Evolutionary conservation across 345 rosid species (phyloP).

Genomic region (Iberis pinnata): DNA sequence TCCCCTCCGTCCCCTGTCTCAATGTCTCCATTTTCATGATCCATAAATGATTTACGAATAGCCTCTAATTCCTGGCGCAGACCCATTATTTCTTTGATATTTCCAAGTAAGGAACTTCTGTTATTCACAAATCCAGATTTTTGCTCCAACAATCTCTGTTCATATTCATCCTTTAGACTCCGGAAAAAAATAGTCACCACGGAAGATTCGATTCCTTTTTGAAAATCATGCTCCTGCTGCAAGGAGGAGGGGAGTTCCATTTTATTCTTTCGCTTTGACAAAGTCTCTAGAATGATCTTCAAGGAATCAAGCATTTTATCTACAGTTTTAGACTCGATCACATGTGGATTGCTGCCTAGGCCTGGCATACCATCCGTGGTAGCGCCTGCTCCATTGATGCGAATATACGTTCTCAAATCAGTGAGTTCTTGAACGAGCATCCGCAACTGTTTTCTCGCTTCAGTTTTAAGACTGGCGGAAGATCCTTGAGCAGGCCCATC

Average conservation of each 20-base stretch:
- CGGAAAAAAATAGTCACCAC: constrained; percentile 41
- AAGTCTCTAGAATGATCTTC: constrained; percentile 33
- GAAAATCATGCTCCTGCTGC: constrained; percentile 51
- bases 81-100: constrained; percentile 49
- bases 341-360: constrained; percentile 39
- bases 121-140: constrained; percentile 30
- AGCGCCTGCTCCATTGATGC: constrained; percentile 30
- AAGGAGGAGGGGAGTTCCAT: constrained; percentile 34
- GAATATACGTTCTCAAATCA: constrained; percentile 33
- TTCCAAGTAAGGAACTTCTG: constrained; percentile 37
- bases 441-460: constrained; percentile 42
- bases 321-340: constrained; percentile 33
- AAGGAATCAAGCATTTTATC: constrained; percentile 39
- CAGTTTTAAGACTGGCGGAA: constrained; percentile 31
- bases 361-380: constrained; percentile 36
- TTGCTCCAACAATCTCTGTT: constrained; percentile 40
- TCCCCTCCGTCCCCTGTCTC: constrained; percentile 43
- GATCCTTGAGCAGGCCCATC: constrained; percentile 30
- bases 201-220: constrained; percentile 40
- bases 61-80: constrained; percentile 65
- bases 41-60: constrained; percentile 43
- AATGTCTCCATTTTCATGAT: constrained; percentile 49
- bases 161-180: constrained; percentile 52
- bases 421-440: constrained; percentile 55
- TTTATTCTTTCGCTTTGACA: constrained; percentile 31